Evolutionary conservation across 352 stramenopile species (phyloP).

Genomic region (Aphanomyces stellatus): DNA sequence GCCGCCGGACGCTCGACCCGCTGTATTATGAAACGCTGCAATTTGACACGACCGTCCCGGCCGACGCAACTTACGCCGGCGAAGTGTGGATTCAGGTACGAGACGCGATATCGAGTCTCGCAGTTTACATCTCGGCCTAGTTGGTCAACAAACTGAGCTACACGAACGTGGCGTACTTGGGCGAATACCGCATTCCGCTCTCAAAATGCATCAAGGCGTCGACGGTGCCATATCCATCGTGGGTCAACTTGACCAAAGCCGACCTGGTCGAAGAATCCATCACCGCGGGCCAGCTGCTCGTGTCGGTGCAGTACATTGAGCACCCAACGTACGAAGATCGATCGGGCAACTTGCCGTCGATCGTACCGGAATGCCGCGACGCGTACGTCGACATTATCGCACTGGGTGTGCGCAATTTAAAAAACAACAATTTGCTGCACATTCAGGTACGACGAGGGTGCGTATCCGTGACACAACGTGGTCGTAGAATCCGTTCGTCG

Average conservation of each 20-base stretch:
- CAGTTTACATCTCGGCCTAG: neutral
- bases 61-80: slow-evolving; percentile 44
- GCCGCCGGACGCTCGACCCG: slow-evolving; percentile 55
- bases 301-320: slow-evolving; percentile 62
- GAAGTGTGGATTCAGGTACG: slow-evolving; percentile 68
- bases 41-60: slow-evolving; percentile 44
- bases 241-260: slow-evolving; percentile 30
- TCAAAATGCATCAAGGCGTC: slow-evolving; percentile 34
- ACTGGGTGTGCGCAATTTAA: slow-evolving; percentile 55
- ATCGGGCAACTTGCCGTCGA: slow-evolving; percentile 24
- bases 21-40: slow-evolving; percentile 77
- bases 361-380: slow-evolving; percentile 43
- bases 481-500: slow-evolving; percentile 37
- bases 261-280: slow-evolving; percentile 26
- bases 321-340: slow-evolving; percentile 28
- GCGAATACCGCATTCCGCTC: slow-evolving; percentile 43
- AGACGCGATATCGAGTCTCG: slow-evolving; percentile 27
- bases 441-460: slow-evolving; percentile 23
- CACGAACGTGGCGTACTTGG: slow-evolving; percentile 22
- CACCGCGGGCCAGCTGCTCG: slow-evolving; percentile 32
- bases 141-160: slow-evolving; percentile 20
- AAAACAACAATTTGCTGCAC: slow-evolving; percentile 41
- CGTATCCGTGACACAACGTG: neutral
- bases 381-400: slow-evolving; percentile 56
- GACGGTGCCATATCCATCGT: slow-evolving; percentile 38